Evolutionary conservation across 805 yeast species (phyloP), one percentile per base, ranked within the genome.

Genomic region (Yarrowia keelungensis): DNA sequence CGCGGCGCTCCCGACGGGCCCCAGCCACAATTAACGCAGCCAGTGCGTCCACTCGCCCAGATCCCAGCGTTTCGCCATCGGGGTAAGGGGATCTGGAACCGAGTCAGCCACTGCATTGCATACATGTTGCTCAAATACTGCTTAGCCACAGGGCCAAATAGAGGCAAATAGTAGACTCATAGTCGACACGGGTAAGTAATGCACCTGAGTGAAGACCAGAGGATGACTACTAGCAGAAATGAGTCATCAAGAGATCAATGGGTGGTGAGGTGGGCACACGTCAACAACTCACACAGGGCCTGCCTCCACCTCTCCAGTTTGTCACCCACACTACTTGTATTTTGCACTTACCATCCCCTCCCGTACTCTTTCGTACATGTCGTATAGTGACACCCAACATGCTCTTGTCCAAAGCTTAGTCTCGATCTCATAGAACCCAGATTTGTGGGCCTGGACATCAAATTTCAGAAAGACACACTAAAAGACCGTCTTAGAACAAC

Each of bases 21-120:
- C 11, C 56, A 51, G 41, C 41, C 56, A 51, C 56, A 56, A 3
- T 22, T 5, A 26, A 26, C 32, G 32, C 10, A 38, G 11, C 39
- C 39, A 4, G 3, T 9, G 10, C 12, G 10, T 38, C 39, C 39
- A 5, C 11, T 2, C 39, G 12, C 39, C 12, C 39, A 38, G 39
- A 9, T 2, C 39, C 39, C 3, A 26, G 32, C 32, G 3, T 38
- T 38, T 35, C 1, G 22, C 16, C 39, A 15, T 19, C 46, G 22
- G 47, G 62, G 62, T 15, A 35, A 54, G 62, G 62, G 46, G 16
- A 14, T 42, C 32, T 56, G 51, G 65, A 45, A 59, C 65, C 65
- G 65, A 59, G 65, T 59, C 65, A 59, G 51, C 51, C 42, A 43
- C 51, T 59, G 65, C 65, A 59, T 59, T 45, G 51, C 62, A 56